These are phyloP conservation scores for Tetrapyrgos nigripes DNA, from an alignment of 1,284 basidiomycete species.

Conservation along the genomic window DNA sequence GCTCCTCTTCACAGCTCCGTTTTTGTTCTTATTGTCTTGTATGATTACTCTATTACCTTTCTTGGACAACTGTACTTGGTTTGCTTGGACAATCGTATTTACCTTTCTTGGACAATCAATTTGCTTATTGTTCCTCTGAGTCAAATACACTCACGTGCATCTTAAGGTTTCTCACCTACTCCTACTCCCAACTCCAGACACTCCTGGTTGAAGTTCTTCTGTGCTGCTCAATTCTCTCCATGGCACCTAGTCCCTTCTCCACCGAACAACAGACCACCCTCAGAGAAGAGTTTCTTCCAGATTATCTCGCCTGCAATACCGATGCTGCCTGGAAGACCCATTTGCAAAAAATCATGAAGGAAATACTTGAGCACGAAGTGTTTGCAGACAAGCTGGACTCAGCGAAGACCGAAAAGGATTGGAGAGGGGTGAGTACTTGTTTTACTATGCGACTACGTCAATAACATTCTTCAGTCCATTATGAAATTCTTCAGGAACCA, in stretches of 20 bases:
- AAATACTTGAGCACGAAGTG: not conserved
- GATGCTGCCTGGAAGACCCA: not conserved
- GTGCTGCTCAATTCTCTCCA: not conserved
- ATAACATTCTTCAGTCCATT: not conserved
- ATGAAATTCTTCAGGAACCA: not conserved
- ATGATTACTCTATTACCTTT: no score
- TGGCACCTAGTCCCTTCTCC: not conserved
- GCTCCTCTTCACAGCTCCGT: not conserved
- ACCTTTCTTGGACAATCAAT: no score
- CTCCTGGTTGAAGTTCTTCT: no score
- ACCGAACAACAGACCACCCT: not conserved
- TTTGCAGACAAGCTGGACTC: not conserved
- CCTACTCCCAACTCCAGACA: no score
- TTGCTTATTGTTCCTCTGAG: no score
- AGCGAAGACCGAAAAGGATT: not conserved
- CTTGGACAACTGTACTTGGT: no score
- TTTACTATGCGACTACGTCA: not conserved
- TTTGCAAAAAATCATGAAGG: not conserved
- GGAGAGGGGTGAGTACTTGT: not conserved
- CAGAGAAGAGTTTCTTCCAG: not conserved
- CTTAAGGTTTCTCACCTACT: no score
- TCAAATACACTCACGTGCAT: no score
- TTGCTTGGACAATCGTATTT: no score
- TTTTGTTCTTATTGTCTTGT: no score
- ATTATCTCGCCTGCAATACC: not conserved